Base-by-base conservation (phyloP, 805 yeast species). In the Tetrapisispora phaffii region DNA sequence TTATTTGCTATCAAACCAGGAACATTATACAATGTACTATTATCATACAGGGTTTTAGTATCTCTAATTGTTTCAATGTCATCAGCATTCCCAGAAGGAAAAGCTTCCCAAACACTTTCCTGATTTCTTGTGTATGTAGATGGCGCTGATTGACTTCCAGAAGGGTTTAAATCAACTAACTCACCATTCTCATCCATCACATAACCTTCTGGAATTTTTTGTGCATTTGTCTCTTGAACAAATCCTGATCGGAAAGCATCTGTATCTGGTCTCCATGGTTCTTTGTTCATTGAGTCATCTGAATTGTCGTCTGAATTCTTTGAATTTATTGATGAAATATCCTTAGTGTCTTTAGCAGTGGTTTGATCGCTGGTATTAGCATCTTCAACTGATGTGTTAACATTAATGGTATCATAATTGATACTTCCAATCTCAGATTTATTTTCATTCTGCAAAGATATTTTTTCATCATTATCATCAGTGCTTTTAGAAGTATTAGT, bases 191-290 rank as follows among this genome's bases (percentile, higher is more conserved):
- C 63, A 54, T 57, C 69, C 47, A 49, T 46, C 10, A 53, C 66
- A 50, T 50, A 64, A 16, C 51, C 77, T 3, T 63, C 60, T 15
- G 63, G 63, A 3, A 54, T 52, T 12, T 50, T 70, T 44, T 52
- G 55, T 51, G 40, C 67, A 61, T 53, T 67, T 63, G 47, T 71
- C 52, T 36, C 66, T 29, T 60, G 57, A 67, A 74, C 49, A 66
- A 76, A 38, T 65, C 68, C 44, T 65, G 73, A 36, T 51, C 65
- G 53, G 29, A 50, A 48, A 5, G 60, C 53, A 29, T 53, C 59
- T 19, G 82, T 77, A 52, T 78, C 74, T 2, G 83, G 83, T 55
- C 70, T 72, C 84, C 85, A 79, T 23, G 46, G 52, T 22, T 44
- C 50, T 17, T 55, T 50, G 19, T 57, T 60, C 20, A 51, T 39